Base-by-base conservation (phyloP, 768 basidiomycete species). In the Boletus insuetus region DNA sequence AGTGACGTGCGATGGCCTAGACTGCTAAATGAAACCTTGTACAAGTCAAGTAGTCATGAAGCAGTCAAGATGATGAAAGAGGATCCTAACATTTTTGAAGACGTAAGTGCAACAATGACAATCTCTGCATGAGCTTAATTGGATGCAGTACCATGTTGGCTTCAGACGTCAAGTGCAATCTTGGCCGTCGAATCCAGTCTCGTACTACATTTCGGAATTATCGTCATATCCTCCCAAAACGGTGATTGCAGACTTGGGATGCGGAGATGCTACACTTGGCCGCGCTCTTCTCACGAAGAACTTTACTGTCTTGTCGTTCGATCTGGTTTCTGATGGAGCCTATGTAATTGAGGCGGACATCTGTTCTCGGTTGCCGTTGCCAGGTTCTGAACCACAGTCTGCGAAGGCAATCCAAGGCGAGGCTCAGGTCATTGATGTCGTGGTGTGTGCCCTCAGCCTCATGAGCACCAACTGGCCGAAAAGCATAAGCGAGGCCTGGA, bases 401-500 rank as follows among this genome's bases (percentile, higher is more conserved):
- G 61, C 69, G 16, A 71, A 71, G 40, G 72, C 74, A 38, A 72
- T 73, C 6, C 70, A 75, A 35, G 84, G 81, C 29, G 79, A 81
- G 49, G 92, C 84, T 1, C 87, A 91, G 59, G 70, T 98, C 3
- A 91, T 94, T 3, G 95, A 99, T 67, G 86, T 93, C 7, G 94
- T 85, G 8, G 87, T 98, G 22, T 98, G 94, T 68, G 91, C 95
- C 22, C 79, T 99, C 60, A 98, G 95, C 65, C 77, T 99, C 58
- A 99, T 99, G 97, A 90, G 91, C 32, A 89, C 86, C 16, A 98
- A 99, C 67, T 99, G 97, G 97, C 82, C 91, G n/a, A 79, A 79
- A 43, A 92, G 92, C 63, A 80, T 98, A 26, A 79, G 88, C 26
- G 95, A 99, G 69, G 89, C 91, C 9, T 91, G 91, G 84, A 79